Conservation (phyloP, 306 rosid genomes). For the Cicer yamashitae region DNA sequence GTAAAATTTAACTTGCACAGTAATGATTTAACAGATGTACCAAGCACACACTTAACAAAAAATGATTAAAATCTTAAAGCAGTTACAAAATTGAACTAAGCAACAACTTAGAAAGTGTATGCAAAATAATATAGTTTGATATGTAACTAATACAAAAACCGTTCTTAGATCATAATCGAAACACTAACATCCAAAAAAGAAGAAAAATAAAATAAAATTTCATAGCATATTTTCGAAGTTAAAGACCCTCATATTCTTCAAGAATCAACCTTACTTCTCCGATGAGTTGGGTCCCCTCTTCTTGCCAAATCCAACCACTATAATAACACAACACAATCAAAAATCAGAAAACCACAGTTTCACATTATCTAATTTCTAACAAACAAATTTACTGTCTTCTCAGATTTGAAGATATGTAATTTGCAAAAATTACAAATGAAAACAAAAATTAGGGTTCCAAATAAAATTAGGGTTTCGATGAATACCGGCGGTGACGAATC, state of each 20-base stretch:
- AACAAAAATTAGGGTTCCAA: conserved; percentile 29
- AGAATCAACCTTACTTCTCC: conserved; percentile 42
- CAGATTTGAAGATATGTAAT: neutral
- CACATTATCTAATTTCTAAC: neutral
- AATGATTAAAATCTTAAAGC: neutral
- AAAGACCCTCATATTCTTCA: neutral
- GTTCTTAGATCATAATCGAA: neutral
- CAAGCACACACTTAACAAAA: neutral
- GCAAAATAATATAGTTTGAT: conserved; percentile 16
- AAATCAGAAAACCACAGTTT: neutral
- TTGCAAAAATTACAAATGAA: neutral
- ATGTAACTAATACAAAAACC: conserved; percentile 18
- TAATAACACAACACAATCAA: neutral
- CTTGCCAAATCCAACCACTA: conserved; percentile 53
- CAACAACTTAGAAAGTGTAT: neutral
- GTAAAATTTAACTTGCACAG: too few relatives aligned
- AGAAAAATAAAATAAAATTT: neutral
- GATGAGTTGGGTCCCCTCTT: conserved; percentile 56
- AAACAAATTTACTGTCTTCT: neutral
- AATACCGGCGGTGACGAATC: conserved; percentile 56
- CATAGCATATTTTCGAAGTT: neutral
- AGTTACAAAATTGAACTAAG: neutral
- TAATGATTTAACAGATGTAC: neutral
- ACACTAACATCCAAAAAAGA: neutral
- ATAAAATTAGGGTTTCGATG: conserved; percentile 8